Evolutionary conservation across 169 alveolate species (phyloP), one percentile per base, ranked within the genome.

Genomic region (Besnoitia besnoiti): DNA sequence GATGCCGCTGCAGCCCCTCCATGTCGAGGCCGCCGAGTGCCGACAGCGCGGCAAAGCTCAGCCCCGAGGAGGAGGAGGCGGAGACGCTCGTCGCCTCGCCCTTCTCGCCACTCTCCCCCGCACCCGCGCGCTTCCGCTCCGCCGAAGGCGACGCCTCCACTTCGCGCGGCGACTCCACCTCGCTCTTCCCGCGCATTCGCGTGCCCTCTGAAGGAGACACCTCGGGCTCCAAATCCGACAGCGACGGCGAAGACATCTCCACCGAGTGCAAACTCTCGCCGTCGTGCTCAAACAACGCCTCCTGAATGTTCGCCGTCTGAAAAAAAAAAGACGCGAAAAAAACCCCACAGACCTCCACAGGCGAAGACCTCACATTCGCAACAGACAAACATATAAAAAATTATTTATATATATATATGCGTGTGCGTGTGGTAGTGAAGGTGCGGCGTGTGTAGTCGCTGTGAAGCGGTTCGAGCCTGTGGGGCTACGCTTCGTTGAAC

Each of bases 1-100:
- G n/a, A 91, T 40, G 82, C 75, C 67, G n/a, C 91, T 93, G 88
- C 82, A 91, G 67, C 5, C 49, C 59, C 16, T 90, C 75, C 90
- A 76, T 76, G 89, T 90, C 90, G 37, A 76, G 21, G 24, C 91
- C 91, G 0, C 50, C 35, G 40, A 92, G 19, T 46, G 62, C 46
- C 3, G 76, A 10, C 19, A 84, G 39, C 39, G 85, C 91, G 76
- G 67, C 55, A 85, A 12, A 7, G 21, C 40, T 47, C 82, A 46
- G 33, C 73, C 47, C n/a, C n/a, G 93, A 46, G 21, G 93, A 19
- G 7, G 90, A 35, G 47, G 93, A 1, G 2, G 80, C 19, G 10
- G 80, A 61, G 37, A 8, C 76, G 7, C 76, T 8, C 30, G 76
- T 30, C 76, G 12, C 37, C 12, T 8, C 3, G 30, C 40, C 33